A percentile compares a stretch with the other conserved stretches of the same genome.
Conservation (phyloP, 139 green algal genomes). For the Tetraselmis striata region DNA sequence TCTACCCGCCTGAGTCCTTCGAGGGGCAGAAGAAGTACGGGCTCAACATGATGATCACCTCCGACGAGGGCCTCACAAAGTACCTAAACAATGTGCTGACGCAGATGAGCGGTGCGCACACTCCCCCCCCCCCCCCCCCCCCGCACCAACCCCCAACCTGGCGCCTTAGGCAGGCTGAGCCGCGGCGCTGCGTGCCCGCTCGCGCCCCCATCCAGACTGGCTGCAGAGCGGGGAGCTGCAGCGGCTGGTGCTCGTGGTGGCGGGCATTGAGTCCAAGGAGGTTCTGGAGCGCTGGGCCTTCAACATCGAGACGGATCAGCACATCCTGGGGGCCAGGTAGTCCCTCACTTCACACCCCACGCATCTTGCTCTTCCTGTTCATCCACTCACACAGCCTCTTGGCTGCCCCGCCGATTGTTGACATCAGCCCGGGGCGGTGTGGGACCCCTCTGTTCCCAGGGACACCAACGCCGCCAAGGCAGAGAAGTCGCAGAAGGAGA, state of each 20-base stretch:
- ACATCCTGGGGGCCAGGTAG: slow-evolving; percentile 42
- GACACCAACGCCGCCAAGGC: neutral
- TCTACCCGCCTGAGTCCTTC: slow-evolving; percentile 89
- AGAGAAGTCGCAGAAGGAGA: slow-evolving; percentile 79
- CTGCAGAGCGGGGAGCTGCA: slow-evolving; percentile 72
- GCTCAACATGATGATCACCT: slow-evolving; percentile 78
- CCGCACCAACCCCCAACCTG: neutral
- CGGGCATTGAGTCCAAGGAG: slow-evolving; percentile 41
- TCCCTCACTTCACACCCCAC: no score
- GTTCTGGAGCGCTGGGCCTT: slow-evolving; percentile 95
- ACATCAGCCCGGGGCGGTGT: neutral
- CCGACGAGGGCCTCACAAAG: slow-evolving; percentile 58
- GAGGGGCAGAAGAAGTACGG: slow-evolving; percentile 85
- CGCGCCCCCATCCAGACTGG: slow-evolving; percentile 61
- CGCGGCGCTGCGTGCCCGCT: neutral
- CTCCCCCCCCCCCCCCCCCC: slow-evolving; percentile 68
- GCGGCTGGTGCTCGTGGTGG: slow-evolving; percentile 89
- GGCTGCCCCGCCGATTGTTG: neutral
- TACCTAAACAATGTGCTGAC: slow-evolving; percentile 77
- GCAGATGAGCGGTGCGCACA: slow-evolving; percentile 61
- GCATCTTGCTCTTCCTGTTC: neutral
- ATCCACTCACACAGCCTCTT: neutral
- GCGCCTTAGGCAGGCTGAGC: neutral
- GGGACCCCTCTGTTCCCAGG: neutral
- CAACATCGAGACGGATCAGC: slow-evolving; percentile 82